A percentile compares a stretch with the other conserved stretches of the same genome.
These are phyloP conservation scores for Escovopsis weberi DNA, from an alignment of 2,329 filamentous ascomycete genomes.

Conservation along the genomic window DNA sequence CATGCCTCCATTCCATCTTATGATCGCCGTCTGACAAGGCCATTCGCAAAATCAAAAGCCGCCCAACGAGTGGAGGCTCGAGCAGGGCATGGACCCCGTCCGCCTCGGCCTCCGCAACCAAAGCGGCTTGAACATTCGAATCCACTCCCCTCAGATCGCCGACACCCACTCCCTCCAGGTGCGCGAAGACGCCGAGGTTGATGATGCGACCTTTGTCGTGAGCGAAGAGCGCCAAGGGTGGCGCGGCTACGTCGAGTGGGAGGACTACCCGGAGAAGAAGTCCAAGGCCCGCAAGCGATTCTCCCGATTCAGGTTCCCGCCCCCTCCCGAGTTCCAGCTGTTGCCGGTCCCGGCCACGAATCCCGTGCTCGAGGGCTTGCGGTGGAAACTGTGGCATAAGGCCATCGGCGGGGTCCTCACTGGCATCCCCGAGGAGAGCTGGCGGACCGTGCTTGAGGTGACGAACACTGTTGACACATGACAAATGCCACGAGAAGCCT, in stretches of 20 bases:
- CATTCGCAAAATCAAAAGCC: neutral
- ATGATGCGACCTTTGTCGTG: neutral
- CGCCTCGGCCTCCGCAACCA: neutral
- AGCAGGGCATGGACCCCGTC: slow-evolving; percentile 26
- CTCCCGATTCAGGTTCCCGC: slow-evolving; percentile 12
- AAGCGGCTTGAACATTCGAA: neutral
- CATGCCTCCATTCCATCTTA: no score
- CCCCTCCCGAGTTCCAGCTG: slow-evolving; percentile 40
- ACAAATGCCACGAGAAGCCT: neutral
- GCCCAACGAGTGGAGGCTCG: slow-evolving; percentile 38
- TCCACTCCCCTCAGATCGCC: neutral
- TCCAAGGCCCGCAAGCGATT: slow-evolving; percentile 38
- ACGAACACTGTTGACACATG: neutral
- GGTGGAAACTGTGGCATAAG: slow-evolving; percentile 45
- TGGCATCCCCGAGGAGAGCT: slow-evolving; percentile 41
- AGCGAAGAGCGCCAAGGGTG: neutral
- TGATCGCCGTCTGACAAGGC: no score
- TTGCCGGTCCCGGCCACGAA: slow-evolving; percentile 40
- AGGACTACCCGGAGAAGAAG: slow-evolving; percentile 55
- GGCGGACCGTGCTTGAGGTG: slow-evolving; percentile 31
- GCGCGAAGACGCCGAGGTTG: neutral
- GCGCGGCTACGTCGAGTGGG: slow-evolving; percentile 42
- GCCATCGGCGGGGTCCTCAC: slow-evolving; percentile 27
- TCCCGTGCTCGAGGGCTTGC: slow-evolving; percentile 38
- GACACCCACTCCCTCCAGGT: neutral